Base-by-base conservation (phyloP, 208 protist genomes). In the Trypanosomatidae sp. region DNA sequence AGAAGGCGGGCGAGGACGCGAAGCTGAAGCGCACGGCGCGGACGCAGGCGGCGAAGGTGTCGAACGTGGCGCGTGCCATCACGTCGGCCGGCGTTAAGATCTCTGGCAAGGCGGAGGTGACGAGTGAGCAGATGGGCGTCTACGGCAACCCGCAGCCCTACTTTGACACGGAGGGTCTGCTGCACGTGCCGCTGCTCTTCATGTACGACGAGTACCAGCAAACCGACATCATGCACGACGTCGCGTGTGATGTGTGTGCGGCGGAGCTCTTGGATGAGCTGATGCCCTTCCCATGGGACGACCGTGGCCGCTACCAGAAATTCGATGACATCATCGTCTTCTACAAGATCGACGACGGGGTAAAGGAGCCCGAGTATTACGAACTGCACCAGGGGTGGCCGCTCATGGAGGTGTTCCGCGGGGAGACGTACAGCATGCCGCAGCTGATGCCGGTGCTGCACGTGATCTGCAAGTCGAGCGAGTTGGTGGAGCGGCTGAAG, bases 171-270 rank as follows among this genome's bases (percentile, higher is more conserved):
- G 85, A 90, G 46, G 77, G 76, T 25, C 69, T 91, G 47, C 79
- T 96, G 59, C 93, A 96, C 69, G 96, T 97, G 22, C 93, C 95
- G 25, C 81, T 98, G n/a, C 85, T 98, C 17, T 97, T 98, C 73
- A 86, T 98, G 76, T 98, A 98, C 81, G 93, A 97, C 69, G 94
- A 98, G 79, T 95, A 95, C 78, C 77, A 87, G 60, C 92, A 97
- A 74, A 95, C 90, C 4, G 97, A 98, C 78, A 97, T 97, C 66
- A 91, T 98, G 80, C 86, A 97, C 56, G 92, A 97, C 66, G 95
- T 98, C 17, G 68, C 81, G 22, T 94, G 89, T 62, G 92, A 97
- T 65, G 74, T 85, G 8, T 89, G 81, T 33, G 79, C 78, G 13
- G 73, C 69, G 49, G 89, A 96, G 56, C 64, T 94, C 30, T 68